Base-by-base conservation (phyloP, 345 rosid species). In the Jatropha curcas region DNA sequence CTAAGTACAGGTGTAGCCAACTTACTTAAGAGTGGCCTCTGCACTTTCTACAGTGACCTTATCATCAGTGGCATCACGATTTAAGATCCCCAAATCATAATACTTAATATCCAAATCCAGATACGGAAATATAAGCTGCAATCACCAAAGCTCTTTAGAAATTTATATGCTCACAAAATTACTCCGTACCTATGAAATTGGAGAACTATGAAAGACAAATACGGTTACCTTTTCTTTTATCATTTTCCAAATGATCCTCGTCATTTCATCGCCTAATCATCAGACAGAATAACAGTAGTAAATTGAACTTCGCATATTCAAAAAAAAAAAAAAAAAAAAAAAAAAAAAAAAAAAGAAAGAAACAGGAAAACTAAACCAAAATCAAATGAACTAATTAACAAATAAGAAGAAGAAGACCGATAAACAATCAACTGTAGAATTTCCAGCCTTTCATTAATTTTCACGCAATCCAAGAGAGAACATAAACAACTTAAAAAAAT, bases 61-160 rank as follows among this genome's bases (percentile, higher is more conserved):
- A 82, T 95, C 98, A 46, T 87, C 94, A 4, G 97, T 92, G 25
- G 94, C 94, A 75, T 95, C 97, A 0, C 98, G 98, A 76, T 92
- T 95, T 73, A 89, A 70, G 80, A 95, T 73, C 43, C 99, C 99
- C 85, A 95, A 78, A 80, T 95, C 98, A 56, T 85, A 95, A 79
- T 95, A 95, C 81, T 91, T 91, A 28, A 92, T 83, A 51, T 95
- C 99, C 89, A 95, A 78, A 75, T 88, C 97, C 60, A 95, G 57
- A 74, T 85, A 82, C 68, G 99, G 99, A 64, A 83, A 76, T 82
- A 95, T 86, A 71, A 95, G 98, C 98, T 92, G 86, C 83, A 84
- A 80, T 63, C 43, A 79, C 28, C 63, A 67, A 78, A 72, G 20
- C 37, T 25, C 34, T 9, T 14, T 24, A 19, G 5, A 25, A 30